These are phyloP conservation scores for Lentithecium fluviatile DNA, from an alignment of 495 filamentous ascomycete species.

Conservation along the genomic window DNA sequence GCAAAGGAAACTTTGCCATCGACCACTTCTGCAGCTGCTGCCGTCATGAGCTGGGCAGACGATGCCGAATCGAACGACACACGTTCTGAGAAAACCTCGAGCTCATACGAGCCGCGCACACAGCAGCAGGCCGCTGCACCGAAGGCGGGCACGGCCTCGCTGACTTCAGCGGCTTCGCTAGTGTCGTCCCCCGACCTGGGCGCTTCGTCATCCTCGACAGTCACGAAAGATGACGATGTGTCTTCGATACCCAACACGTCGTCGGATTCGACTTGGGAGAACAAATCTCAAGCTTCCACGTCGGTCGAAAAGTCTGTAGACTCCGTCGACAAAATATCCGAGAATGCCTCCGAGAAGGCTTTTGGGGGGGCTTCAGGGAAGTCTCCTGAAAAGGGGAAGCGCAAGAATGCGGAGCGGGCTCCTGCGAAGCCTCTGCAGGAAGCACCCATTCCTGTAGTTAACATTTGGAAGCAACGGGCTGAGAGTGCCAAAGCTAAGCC, in stretches of 20 bases:
- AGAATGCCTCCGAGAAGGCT: conserved; percentile 51
- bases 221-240: conserved; percentile 68
- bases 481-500: conserved; percentile 66
- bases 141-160: conserved; percentile 7
- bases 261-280: conserved; percentile 65
- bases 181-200: conserved; percentile 69
- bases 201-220: conserved; percentile 61
- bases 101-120: conserved; percentile 4
- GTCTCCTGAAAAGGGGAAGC: conserved; percentile 43
- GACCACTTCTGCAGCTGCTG: conserved; percentile 11
- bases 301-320: conserved; percentile 40
- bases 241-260: conserved; percentile 64
- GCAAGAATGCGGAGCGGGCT: conserved; percentile 49
- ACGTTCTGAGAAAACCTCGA: conserved; percentile 10
- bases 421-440: conserved; percentile 68
- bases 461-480: conserved; percentile 77
- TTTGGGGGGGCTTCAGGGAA: conserved; percentile 52
- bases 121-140: not conserved
- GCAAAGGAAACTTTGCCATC: conserved; percentile 28
- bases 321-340: conserved; percentile 28
- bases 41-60: conserved; percentile 43
- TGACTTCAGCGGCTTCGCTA: conserved; percentile 47
- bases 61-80: conserved; percentile 37
- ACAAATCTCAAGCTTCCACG: conserved; percentile 59
- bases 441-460: conserved; percentile 77